Conservation (phyloP, 805 yeast genomes). For the Ogataea degrootiae region DNA sequence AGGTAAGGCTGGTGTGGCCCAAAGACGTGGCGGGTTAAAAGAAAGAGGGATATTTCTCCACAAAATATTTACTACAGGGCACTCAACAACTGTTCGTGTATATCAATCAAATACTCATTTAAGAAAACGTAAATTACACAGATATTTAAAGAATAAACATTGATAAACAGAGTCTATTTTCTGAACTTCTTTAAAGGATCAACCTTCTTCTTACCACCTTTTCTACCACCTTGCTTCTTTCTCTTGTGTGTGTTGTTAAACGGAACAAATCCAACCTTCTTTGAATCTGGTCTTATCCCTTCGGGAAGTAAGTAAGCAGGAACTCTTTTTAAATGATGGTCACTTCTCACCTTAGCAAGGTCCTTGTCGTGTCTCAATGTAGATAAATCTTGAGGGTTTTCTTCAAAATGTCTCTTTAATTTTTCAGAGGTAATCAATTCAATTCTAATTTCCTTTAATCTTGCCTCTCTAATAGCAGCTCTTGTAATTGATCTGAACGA, state of each 20-base stretch:
- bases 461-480: constrained; percentile 86
- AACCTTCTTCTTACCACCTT: constrained; percentile 34
- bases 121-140: too few species aligned
- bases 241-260: constrained; percentile 48
- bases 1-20: too few species aligned
- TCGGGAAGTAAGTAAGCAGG: constrained; percentile 90
- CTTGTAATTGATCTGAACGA: constrained; percentile 93
- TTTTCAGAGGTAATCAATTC: constrained; percentile 87
- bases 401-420: constrained; percentile 91
- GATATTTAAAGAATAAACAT: too few species aligned
- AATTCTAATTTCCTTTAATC: constrained; percentile 80
- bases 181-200: constrained; percentile 48
- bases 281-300: constrained; percentile 54
- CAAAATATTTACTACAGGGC: too few species aligned
- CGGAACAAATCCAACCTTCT: constrained; percentile 67
- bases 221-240: constrained; percentile 29
- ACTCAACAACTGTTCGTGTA: too few species aligned
- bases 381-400: constrained; percentile 90
- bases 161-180: constrained; percentile 9
- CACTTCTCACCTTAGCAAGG: constrained; percentile 75
- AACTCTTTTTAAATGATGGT: constrained; percentile 81
- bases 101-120: too few species aligned
- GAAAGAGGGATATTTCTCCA: too few species aligned
- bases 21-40: too few species aligned
- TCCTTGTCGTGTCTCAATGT: constrained; percentile 90